Base-by-base conservation (phyloP, 495 filamentous ascomycete genomes). In the Parathielavia hyrcaniae region DNA sequence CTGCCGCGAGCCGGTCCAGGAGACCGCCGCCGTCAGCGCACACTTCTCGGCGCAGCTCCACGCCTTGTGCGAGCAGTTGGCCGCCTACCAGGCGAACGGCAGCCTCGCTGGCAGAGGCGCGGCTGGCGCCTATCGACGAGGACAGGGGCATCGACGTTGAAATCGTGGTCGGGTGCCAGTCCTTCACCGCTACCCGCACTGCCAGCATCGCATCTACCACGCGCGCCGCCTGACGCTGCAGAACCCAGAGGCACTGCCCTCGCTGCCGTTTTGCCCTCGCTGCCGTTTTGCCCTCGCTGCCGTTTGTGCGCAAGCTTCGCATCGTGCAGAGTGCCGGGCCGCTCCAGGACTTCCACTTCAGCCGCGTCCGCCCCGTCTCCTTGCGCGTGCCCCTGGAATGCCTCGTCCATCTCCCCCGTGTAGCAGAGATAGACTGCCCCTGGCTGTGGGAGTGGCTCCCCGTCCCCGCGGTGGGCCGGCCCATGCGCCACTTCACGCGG, bases 381-480 rank as follows among this genome's bases (percentile, higher is more conserved):
- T 5, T 26, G 22, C 45, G 6, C 22, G 45, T 44, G 30, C 52
- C 43, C 2, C 58, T 68, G 19, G 55, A 68, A 36, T 60, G 62
- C 51, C 41, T 36, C 57, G 41, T 50, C 53, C 57, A 22, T 55
- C 65, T 68, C 16, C 58, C 63, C 36, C 22, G 41, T 32, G 50
- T 65, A 7, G 53, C 56, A 13, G 60, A 55, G 53, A 53, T 61
- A 5, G 57, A 67, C 38, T 61, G 54, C 57, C 65, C 65, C 26
- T 67, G 65, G 65, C 23, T 65, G 49, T 59, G 65, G 60, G 63
- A 67, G 64, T 48, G 59, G 50, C 39, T 62, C 32, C 64, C 64
- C 5, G 30, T 59, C 14, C 50, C 64, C 36, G 62, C 56, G 35
- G 45, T 43, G 4, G 43, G 54, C 32, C 52, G 56, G 44, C 40